phyloP scores from a whole-genome alignment of 331 rosid species.

The Ulmus americana region DNA sequence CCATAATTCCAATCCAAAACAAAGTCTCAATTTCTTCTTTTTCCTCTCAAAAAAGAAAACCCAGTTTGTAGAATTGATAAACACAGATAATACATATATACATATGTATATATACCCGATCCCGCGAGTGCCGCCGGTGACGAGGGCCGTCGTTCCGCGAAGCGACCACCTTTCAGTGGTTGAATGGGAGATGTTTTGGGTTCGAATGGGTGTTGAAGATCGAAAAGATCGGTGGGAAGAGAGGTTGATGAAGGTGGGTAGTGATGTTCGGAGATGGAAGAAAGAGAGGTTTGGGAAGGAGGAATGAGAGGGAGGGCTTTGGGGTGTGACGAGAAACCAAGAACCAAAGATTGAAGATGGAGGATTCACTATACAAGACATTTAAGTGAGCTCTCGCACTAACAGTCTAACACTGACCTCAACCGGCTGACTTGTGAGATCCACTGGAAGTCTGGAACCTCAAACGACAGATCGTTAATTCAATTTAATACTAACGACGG shows the following conservation, averaged over 20 bases:
- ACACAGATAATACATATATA: neutral
- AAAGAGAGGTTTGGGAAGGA: neutral
- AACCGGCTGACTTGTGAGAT: too few species aligned
- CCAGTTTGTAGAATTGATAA: neutral
- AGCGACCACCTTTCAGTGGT: slow-evolving; percentile 57
- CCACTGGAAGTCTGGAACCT: too few species aligned
- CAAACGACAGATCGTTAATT: too few species aligned
- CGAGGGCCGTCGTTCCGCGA: slow-evolving; percentile 60
- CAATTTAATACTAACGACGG: too few species aligned
- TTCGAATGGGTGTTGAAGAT: neutral
- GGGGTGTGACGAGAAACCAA: neutral
- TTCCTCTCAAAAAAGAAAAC: neutral
- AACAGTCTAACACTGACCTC: too few species aligned
- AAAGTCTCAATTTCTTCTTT: neutral
- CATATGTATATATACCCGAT: slow-evolving; percentile 42
- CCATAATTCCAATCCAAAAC: neutral
- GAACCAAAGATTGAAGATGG: neutral
- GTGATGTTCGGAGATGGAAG: slow-evolving; percentile 4
- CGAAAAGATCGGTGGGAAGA: neutral
- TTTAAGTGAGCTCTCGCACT: neutral
- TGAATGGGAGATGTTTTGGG: neutral
- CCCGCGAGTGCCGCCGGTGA: slow-evolving; percentile 90
- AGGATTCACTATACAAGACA: neutral
- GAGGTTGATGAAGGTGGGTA: neutral
- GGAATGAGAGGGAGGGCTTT: neutral